Conservation (phyloP, 2,329 filamentous ascomycete genomes). For the Ophiocordyceps camponoti-leonardi region DNA sequence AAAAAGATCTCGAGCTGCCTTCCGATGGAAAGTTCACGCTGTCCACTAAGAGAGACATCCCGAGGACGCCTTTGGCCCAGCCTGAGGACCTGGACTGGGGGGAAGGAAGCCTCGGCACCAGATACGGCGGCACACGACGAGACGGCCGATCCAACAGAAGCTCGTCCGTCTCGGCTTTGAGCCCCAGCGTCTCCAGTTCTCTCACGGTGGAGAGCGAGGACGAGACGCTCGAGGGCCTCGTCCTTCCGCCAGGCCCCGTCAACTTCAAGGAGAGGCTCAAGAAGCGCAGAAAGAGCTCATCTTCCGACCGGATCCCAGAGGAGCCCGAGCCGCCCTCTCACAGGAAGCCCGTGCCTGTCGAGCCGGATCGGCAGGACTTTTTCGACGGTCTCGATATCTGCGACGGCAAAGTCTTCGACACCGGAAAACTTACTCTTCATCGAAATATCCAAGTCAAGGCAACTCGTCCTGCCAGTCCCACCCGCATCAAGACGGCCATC, state of each 20-base stretch:
- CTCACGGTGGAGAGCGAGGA: conserved; percentile 87
- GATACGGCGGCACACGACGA: conserved; percentile 72
- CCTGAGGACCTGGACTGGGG: conserved; percentile 81
- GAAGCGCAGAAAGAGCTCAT: conserved; percentile 46
- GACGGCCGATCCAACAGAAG: conserved; percentile 67
- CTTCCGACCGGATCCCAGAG: conserved; percentile 28
- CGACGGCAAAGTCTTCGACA: conserved; percentile 64
- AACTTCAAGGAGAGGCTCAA: conserved; percentile 68
- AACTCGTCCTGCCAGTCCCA: conserved; percentile 49
- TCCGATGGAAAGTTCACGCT: conserved; percentile 48
- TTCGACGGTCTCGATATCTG: conserved; percentile 76
- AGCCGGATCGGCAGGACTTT: conserved; percentile 55
- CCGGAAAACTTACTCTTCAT: conserved; percentile 67
- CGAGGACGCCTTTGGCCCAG: conserved; percentile 41
- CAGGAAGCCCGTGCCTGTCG: conserved; percentile 15
- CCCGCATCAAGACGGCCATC: conserved; percentile 55
- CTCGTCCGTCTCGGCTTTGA: conserved; percentile 76
- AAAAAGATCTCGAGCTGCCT: conserved; percentile 56
- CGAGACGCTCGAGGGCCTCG: conserved; percentile 76
- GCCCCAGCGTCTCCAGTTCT: conserved; percentile 82
- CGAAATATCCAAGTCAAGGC: conserved; percentile 83
- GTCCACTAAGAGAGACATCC: conserved; percentile 41
- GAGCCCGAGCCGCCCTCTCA: conserved; percentile 15
- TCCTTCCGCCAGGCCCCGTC: conserved; percentile 68
- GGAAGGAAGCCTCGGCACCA: conserved; percentile 80